Evolutionary conservation across 345 rosid species (phyloP), one percentile per base, ranked within the genome.

Genomic region (Trapa bicornis): DNA sequence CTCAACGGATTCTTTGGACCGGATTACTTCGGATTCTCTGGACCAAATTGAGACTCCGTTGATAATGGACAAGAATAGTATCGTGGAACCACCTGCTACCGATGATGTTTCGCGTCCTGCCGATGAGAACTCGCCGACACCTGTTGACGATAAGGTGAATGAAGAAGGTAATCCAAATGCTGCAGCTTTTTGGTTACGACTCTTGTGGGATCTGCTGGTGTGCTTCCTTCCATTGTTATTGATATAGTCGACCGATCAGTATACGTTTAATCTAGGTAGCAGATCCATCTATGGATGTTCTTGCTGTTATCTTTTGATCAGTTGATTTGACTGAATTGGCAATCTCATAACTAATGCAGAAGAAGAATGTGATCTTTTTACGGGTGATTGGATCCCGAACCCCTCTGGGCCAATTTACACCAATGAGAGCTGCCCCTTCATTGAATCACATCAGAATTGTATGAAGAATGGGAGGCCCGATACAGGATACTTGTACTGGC

Each of bases 401-500:
- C 80, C 90, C 15, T 81, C 85, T 1, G 92, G 95, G 10, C 95
- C 99, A 32, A 66, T 71, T 64, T 94, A 91, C 82, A 94, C 95
- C 70, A 86, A 88, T 70, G 73, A 72, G 48, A 88, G 77, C 61
- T 88, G 95, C 73, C 73, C 80, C 32, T 75, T 78, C 72, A 88
- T 94, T 5, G 97, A 91, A 11, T 77, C 88, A 72, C 99, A 87
- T 76, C 97, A 94, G 73, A 86, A 94, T 68, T 94, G 99, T 72
- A 80, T 94, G 86, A 83, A 81, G 74, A 94, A 94, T 74, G 97
- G 99, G 38, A 70, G 99, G 47, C 88, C 92, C 47, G 96, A 91
- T 82, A 64, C 78, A 8, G 91, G 84, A 29, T 91, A 87, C 80
- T 72, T 93, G 52, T 86, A 84, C 71, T 93, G 97, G 97, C 85